Evolutionary conservation across 2,329 filamentous ascomycete genomes (phyloP), one percentile per base, ranked within the genome.

Genomic region (Fusarium transvaalense): DNA sequence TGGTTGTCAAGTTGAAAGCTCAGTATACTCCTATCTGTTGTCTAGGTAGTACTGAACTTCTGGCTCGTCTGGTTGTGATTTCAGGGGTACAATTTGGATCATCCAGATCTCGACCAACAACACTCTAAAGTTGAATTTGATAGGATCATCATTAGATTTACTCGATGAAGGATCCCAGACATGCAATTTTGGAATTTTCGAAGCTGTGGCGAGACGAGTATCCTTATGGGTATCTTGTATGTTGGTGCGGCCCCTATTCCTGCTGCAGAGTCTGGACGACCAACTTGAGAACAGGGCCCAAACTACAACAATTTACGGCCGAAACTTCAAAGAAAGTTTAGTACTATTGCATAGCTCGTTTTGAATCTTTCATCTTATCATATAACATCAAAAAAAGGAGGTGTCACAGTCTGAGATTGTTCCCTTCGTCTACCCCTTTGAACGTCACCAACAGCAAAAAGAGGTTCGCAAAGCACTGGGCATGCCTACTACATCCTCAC

Each of bases 401-500:
- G 3, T 5, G 2, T 6, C 2, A 17, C 1, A 1, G 17, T 19
- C 5, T 41, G 2, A 3, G n/a, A 3, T 6, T 7, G 6, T 5
- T 10, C 8, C 13, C 15, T 19, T n/a, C 34, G 34, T 37, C 8
- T 37, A n/a, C 27, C 17, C 23, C 1, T 50, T 6, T 37, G 10
- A 25, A 27, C 4, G 38, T 29, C 23, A 54, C 25, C 4, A 29
- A 17, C n/a, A 25, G 15, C 9, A 37, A 37, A 61, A 61, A 56
- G n/a, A 63, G 57, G 60, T 43, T 63, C 47, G 60, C 60, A 62
- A 55, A 62, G 60, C 48, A 47, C 60, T 47, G 27, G 57, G 37
- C 42, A 23, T 59, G 57, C 57, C 60, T 63, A 63, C 57, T 63
- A 63, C 47, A 45, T 56, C 48, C 57, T 34, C n/a, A 59, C 60